Percentiles rank a stretch among this genome's conserved stretches.
These are phyloP conservation scores for Paramyrothecium roridum DNA, from an alignment of 2,329 filamentous ascomycete genomes.

Conservation along the genomic window DNA sequence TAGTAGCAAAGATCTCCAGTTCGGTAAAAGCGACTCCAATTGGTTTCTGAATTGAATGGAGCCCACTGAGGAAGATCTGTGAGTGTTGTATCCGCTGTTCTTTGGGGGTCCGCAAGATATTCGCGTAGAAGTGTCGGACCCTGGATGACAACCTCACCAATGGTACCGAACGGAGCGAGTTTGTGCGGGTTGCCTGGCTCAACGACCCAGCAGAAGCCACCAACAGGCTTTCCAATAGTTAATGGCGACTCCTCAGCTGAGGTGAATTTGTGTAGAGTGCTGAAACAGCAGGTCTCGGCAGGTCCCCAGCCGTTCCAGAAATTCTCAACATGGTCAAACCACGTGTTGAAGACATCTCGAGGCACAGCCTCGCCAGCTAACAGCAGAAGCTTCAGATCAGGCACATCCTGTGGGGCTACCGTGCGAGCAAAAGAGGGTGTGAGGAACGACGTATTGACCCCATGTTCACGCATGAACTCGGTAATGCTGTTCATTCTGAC, in stretches of 20 bases:
- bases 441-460: conserved; percentile 2
- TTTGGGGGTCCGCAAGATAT: conserved; percentile 3
- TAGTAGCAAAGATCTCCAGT: conserved; percentile 13
- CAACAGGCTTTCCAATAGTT: conserved; percentile 3
- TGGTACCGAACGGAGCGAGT: conserved; percentile 4
- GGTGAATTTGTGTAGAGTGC: conserved; percentile 3
- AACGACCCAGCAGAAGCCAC: conserved; percentile 4
- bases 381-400: conserved; percentile 7
- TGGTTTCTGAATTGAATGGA: not conserved
- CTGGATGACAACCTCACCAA: conserved; percentile 10
- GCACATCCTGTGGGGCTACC: conserved; percentile 4
- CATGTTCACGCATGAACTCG: conserved; percentile 1
- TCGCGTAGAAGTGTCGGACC: conserved; percentile 8
- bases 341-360: conserved; percentile 2
- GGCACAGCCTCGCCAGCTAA: conserved; percentile 7
- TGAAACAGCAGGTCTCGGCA: conserved; percentile 1
- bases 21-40: conserved; percentile 7
- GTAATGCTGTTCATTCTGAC: conserved; percentile 3
- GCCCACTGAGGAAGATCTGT: not conserved
- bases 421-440: conserved; percentile 5
- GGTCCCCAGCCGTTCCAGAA: conserved; percentile 10
- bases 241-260: not conserved
- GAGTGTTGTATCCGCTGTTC: not conserved
- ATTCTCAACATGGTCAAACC: conserved; percentile 2
- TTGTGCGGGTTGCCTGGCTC: not conserved